phyloP scores from a whole-genome alignment of 352 stramenopile genomes.

The Phytophthora hybrid region DNA sequence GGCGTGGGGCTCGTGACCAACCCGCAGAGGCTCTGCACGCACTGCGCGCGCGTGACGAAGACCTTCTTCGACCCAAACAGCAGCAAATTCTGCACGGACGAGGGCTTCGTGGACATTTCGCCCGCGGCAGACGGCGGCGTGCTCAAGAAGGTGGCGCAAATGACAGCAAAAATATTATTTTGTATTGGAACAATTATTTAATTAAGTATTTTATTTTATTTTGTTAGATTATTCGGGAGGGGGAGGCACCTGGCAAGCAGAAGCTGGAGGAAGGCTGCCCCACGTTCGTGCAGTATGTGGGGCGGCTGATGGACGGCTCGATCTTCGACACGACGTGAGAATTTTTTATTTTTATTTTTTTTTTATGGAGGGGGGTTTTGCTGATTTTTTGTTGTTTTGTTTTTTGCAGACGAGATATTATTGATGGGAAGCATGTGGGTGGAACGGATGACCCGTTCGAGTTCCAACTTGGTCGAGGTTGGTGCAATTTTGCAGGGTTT shows the following conservation, averaged over 20 bases:
- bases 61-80: constrained; percentile 84
- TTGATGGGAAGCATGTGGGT: constrained; percentile 84
- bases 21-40: constrained; percentile 71
- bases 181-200: constrained; percentile 1
- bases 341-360: background rate
- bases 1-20: constrained; percentile 79
- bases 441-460: constrained; percentile 88
- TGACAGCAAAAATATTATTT: background rate
- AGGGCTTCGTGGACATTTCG: constrained; percentile 88
- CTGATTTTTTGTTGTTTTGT: background rate
- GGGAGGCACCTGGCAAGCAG: constrained; percentile 45
- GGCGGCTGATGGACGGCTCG: constrained; percentile 78
- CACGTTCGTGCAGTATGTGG: constrained; percentile 90
- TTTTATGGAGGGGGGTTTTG: background rate
- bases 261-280: constrained; percentile 85
- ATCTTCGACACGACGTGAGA: constrained; percentile 89
- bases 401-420: constrained; percentile 65
- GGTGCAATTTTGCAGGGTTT: background rate
- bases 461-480: constrained; percentile 84
- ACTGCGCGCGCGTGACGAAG: constrained; percentile 73
- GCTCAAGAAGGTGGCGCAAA: constrained; percentile 73
- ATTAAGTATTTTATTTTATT: background rate
- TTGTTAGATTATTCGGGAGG: constrained; percentile 64
- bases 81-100: constrained; percentile 67
- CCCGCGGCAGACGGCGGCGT: constrained; percentile 75